These are phyloP conservation scores for Pseudonectria foliicola DNA, from an alignment of 2,329 filamentous ascomycete species.

Conservation along the genomic window DNA sequence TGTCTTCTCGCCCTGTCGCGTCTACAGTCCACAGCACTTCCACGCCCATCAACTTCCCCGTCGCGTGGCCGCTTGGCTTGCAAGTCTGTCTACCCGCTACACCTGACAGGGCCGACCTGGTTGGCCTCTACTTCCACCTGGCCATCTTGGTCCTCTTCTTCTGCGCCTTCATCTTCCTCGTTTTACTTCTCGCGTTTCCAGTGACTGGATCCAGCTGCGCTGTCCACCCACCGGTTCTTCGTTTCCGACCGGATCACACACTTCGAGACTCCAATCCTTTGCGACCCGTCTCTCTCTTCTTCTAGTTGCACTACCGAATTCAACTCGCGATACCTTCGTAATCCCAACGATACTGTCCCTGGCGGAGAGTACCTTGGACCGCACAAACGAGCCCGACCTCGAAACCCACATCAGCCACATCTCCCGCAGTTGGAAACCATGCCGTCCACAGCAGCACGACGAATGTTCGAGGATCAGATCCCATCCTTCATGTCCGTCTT, in stretches of 20 bases:
- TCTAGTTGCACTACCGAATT: conserved; percentile 8
- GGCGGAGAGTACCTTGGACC: conserved; percentile 14
- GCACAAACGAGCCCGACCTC: conserved; percentile 4
- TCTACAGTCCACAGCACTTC: too few relatives aligned
- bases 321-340: conserved; percentile 13
- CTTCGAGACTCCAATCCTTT: conserved; percentile 19
- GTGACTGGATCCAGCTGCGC: conserved; percentile 23
- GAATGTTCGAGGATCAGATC: conserved; percentile 62
- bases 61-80: conserved; percentile 1
- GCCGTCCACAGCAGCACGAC: conserved; percentile 55
- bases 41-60: neutral
- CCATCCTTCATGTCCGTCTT: conserved; percentile 72
- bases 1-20: conserved; percentile 6
- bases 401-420: conserved; percentile 4
- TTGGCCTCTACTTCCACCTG: neutral
- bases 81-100: too few relatives aligned
- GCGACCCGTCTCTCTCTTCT: conserved; percentile 2
- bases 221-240: conserved; percentile 17
- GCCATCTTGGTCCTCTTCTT: conserved; percentile 5
- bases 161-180: too few relatives aligned
- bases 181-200: conserved; percentile 11
- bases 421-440: conserved; percentile 34
- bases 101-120: too few relatives aligned
- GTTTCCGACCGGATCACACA: conserved; percentile 11
- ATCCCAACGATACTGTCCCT: conserved; percentile 15